A percentile compares a stretch with the other conserved stretches of the same genome.
Conservation (phyloP, 2,329 filamentous ascomycete genomes). For the Aspergillus jensenii region DNA sequence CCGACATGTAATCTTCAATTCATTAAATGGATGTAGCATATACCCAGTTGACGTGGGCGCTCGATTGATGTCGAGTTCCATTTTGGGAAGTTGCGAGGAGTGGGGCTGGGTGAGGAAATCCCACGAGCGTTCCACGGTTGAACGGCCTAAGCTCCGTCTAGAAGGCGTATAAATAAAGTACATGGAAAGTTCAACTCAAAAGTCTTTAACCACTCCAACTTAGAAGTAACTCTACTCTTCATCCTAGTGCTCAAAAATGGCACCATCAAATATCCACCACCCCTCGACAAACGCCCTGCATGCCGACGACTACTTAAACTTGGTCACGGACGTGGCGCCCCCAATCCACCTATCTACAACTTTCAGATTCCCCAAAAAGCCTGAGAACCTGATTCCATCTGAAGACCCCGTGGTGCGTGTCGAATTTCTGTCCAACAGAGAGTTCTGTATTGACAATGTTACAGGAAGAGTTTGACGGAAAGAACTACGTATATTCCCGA, state of each 20-base stretch:
- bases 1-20: background rate
- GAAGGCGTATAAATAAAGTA: background rate
- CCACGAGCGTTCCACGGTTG: background rate
- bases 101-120: conserved; percentile 15
- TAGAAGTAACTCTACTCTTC: background rate
- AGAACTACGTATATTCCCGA: conserved; percentile 77
- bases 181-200: background rate
- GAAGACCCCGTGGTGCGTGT: conserved; percentile 51
- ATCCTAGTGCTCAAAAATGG: conserved; percentile 15
- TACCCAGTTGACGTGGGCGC: too few relatives aligned
- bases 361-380: conserved; percentile 74
- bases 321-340: conserved; percentile 77
- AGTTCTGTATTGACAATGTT: background rate
- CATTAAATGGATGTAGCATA: background rate
- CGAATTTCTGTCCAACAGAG: background rate
- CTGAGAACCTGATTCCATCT: conserved; percentile 59
- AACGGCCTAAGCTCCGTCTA: background rate
- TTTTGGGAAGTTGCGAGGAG: conserved; percentile 27
- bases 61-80: conserved; percentile 5
- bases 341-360: conserved; percentile 89
- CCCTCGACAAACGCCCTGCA: conserved; percentile 67
- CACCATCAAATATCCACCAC: conserved; percentile 17
- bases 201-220: background rate
- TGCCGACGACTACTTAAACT: conserved; percentile 74
- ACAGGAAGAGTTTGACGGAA: conserved; percentile 20